phyloP scores from a whole-genome alignment of 1,284 basidiomycete genomes.

The Ceratobasidium sp. region DNA sequence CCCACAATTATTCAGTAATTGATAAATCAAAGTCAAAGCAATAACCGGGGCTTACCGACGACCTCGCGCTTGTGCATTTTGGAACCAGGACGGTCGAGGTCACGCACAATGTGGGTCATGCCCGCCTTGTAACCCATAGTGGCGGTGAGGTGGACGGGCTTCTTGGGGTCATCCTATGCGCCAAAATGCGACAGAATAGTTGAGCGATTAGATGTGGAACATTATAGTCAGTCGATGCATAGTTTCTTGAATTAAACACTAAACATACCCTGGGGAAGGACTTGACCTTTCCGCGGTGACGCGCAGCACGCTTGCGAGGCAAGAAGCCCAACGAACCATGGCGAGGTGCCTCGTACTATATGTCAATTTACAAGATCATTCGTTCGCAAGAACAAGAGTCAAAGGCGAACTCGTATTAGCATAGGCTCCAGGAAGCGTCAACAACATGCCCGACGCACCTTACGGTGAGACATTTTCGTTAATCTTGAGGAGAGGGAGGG shows the following conservation, averaged over 20 bases:
- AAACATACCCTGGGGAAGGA: constrained; percentile 89
- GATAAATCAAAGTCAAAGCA: background rate
- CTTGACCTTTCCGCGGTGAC: constrained; percentile 98
- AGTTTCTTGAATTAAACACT: constrained; percentile 14
- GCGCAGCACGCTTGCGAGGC: constrained; percentile 93
- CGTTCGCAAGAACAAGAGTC: background rate
- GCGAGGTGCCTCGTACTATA: constrained; percentile 92
- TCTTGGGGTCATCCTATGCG: constrained; percentile 96
- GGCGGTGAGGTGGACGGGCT: constrained; percentile 98
- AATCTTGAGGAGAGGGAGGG: constrained; percentile 11
- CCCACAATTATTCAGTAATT: background rate
- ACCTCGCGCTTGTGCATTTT: constrained; percentile 99
- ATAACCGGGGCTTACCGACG: constrained; percentile 58
- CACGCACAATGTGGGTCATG: constrained; percentile 99
- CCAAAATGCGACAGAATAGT: constrained; percentile 41
- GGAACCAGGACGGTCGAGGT: constrained; percentile 98
- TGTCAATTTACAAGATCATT: background rate
- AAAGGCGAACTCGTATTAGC: background rate
- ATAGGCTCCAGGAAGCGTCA: background rate
- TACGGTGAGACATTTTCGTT: constrained; percentile 40
- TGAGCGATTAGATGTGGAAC: no score
- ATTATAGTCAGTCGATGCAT: constrained; percentile 44
- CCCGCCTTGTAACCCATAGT: constrained; percentile 99
- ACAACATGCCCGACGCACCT: constrained; percentile 12
- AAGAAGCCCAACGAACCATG: constrained; percentile 94